Evolutionary conservation across 371 early-diverging fungal species (phyloP), one percentile per base, ranked within the genome.

Genomic region (Circinella minor): DNA sequence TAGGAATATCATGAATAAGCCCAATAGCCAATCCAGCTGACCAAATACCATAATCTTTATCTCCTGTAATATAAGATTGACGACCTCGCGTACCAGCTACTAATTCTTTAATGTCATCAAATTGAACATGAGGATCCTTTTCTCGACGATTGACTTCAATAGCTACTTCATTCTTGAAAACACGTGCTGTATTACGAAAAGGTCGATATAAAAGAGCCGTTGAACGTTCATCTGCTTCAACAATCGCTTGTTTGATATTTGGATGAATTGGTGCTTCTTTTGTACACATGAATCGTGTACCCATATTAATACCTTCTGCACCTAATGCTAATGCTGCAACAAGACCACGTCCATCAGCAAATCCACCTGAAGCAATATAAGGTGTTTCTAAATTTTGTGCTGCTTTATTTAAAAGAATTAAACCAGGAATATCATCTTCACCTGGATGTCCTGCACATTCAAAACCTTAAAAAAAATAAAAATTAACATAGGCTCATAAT

Each of bases 401-500:
- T 8, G 93, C 85, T 70, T 90, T 89, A 46, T 91, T 91, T 47
- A 94, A 83, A 18, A 94, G 76, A 39, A 92, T 86, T 68, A 94
- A 74, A 18, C 87, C 91, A 63, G 88, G 83, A 55, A 94, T 81
- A 78, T 92, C 94, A 69, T 94, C 92, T 79, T 94, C 94, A 51
- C 94, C 94, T 20, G 94, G 94, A 72, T 94, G 94, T 43, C 94
- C 94, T 63, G 93, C 94, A 79, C 94, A 94, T 76, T 93, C 92
- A 74, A 89, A 91, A 13, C 43, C 43, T 43, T 1, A 3, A 43
- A 9, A 43, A 3, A 27, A 27, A 27, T 1, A 27, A 27, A 27
- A 27, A 27, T 27, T 27, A 27, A 27, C 1, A 27, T 27, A 27
- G 2, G 27, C 27, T 0, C 27, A 27, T 27, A 27, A 27, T 27